Conservation (phyloP, 176 grass and related monocot species). For the Eleusine indica region DNA sequence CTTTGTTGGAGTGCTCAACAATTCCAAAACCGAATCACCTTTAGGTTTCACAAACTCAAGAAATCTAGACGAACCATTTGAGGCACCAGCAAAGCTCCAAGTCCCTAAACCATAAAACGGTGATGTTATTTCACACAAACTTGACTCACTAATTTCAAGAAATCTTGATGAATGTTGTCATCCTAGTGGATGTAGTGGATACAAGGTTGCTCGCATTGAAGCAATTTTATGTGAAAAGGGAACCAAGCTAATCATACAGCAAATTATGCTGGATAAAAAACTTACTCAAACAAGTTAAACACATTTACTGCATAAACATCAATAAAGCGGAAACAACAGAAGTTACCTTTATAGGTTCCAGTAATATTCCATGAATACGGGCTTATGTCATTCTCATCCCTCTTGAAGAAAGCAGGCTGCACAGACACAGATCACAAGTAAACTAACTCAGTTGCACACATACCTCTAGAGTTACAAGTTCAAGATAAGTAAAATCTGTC, state of each 20-base stretch:
- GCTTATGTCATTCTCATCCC: slow-evolving; percentile 74
- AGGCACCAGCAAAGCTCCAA: slow-evolving; percentile 76
- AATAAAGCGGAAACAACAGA: not conserved
- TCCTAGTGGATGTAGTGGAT: slow-evolving; percentile 7
- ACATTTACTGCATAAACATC: not conserved
- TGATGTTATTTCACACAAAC: slow-evolving; percentile 9
- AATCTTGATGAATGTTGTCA: slow-evolving; percentile 18
- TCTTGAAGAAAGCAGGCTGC: slow-evolving; percentile 78
- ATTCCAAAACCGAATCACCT: slow-evolving; percentile 85
- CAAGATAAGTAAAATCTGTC: not conserved
- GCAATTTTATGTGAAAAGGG: not conserved
- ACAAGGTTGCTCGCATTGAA: not conserved
- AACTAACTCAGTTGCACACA: not conserved
- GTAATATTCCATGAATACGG: slow-evolving; percentile 95
- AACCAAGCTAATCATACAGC: not conserved
- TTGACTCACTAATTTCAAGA: not conserved
- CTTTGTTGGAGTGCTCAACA: slow-evolving; percentile 92
- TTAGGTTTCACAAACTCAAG: slow-evolving; percentile 81
- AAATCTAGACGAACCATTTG: slow-evolving; percentile 88
- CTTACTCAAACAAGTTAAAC: not conserved
- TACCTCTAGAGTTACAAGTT: slow-evolving; percentile 1
- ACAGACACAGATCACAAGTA: slow-evolving; percentile 32
- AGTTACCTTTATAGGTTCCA: slow-evolving; percentile 83
- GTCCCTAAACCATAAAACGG: slow-evolving; percentile 65
- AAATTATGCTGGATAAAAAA: not conserved